Percentiles rank a stretch among this genome's conserved stretches.
phyloP scores from a whole-genome alignment of 352 stramenopile genomes.

The Heterotrichella gracilis region DNA sequence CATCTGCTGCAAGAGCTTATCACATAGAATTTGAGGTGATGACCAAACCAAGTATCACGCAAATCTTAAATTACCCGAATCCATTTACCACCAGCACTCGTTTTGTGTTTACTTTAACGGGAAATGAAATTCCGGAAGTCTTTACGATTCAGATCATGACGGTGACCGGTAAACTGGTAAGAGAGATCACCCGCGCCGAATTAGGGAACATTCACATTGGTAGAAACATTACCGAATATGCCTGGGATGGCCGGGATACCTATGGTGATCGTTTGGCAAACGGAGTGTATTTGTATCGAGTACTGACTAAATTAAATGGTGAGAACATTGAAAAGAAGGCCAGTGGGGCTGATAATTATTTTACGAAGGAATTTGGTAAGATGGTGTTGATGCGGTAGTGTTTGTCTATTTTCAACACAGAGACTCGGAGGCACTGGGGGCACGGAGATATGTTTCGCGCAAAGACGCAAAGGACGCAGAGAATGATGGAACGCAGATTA shows the following conservation, averaged over 20 bases:
- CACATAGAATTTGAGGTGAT: not conserved
- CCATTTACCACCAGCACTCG: not conserved
- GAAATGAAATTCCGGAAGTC: not conserved
- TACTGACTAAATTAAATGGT: not conserved
- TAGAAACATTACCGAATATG: not conserved
- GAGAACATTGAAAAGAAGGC: not conserved
- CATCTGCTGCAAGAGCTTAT: not conserved
- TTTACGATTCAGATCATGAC: not conserved
- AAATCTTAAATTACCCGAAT: not conserved
- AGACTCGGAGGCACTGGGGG: too few relatives aligned
- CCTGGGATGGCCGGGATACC: not conserved
- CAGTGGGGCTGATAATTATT: not conserved
- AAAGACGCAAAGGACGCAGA: too few relatives aligned
- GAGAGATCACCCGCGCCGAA: not conserved
- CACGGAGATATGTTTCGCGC: too few relatives aligned
- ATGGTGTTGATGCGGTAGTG: constrained; percentile 1
- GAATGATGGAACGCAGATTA: too few relatives aligned
- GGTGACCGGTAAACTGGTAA: not conserved
- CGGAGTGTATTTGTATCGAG: not conserved
- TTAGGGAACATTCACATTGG: not conserved
- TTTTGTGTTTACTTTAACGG: not conserved
- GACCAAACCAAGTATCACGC: not conserved
- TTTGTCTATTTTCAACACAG: too few relatives aligned
- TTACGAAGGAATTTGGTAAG: not conserved
- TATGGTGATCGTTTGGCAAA: not conserved